phyloP scores from a whole-genome alignment of 371 early-diverging fungal genomes.

The Lichtheimia corymbifera region DNA sequence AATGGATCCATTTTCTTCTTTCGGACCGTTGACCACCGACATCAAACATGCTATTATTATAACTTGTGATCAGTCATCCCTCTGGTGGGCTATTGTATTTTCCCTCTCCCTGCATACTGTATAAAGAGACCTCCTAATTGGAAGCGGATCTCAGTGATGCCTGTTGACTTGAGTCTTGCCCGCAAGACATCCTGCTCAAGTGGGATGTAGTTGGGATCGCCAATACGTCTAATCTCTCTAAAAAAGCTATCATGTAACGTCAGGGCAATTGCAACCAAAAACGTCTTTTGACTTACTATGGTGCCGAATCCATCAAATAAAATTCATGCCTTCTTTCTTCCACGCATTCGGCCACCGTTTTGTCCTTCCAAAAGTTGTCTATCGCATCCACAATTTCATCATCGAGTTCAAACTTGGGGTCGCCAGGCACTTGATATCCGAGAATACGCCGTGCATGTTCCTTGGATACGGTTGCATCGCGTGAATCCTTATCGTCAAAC shows the following conservation, averaged over 20 bases:
- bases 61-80: not conserved
- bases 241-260: conserved; percentile 50
- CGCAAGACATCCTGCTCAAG: conserved; percentile 76
- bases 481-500: not conserved
- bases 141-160: conserved; percentile 75
- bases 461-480: conserved; percentile 3
- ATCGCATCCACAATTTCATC: conserved; percentile 62
- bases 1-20: conserved; percentile 93
- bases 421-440: conserved; percentile 53
- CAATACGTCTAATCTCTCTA: conserved; percentile 58
- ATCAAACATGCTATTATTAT: conserved; percentile 58
- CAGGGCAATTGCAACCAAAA: too few relatives aligned
- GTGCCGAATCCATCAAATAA: conserved; percentile 78
- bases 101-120: conserved; percentile 51
- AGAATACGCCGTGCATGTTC: conserved; percentile 39
- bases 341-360: conserved; percentile 53
- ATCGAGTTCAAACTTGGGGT: conserved; percentile 50
- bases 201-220: conserved; percentile 63
- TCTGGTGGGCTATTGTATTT: not conserved
- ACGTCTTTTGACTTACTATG: conserved; percentile 22
- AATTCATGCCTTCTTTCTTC: conserved; percentile 61
- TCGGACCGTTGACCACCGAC: conserved; percentile 80
- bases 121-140: conserved; percentile 63
- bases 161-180: conserved; percentile 84
- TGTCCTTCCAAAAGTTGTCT: conserved; percentile 64